Base-by-base conservation (phyloP, 164 flowering plant species). In the Annona squamosa region DNA sequence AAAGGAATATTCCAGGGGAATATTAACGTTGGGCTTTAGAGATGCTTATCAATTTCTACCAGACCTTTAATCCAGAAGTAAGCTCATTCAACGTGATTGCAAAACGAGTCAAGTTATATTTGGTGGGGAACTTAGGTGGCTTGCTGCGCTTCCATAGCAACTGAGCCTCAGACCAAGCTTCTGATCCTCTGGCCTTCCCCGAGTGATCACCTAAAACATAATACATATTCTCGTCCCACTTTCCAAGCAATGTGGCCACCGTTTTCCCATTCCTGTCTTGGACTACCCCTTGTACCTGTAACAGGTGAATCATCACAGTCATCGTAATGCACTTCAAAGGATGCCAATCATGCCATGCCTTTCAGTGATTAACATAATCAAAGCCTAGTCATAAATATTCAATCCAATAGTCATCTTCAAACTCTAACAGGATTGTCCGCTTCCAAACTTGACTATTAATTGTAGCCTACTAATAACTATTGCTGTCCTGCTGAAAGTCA, bases 181-280 rank as follows among this genome's bases (percentile, higher is more conserved):
- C 89, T 3, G 64, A 72, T 66, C 84, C 88, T 80, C 85, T 88
- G 48, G 82, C 91, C 77, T 88, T 93, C 46, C 87, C 87, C 46
- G 88, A 83, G 72, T 69, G 85, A 77, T 91, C 98, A 69, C 97
- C 99, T 73, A 69, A 76, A 65, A 88, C 85, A 73, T 85, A 95
- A 80, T 95, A 88, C 90, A 95, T 90, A 81, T 93, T 91, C 75
- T 92, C 97, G 75, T 93, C 94, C 99, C 99, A 95, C 84, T 95
- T 95, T 70, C 99, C 99, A 81, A 91, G 86, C 19, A 95, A 72
- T 3, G 99, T 93, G 13, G 98, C 96, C 62, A 85, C 90, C 12
- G 90, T 91, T 74, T 84, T 95, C 16, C 99, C 99, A 74, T 69
- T 82, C 77, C 77, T 86, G 73, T 93, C 98, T 75, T 91, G 98